phyloP scores from a whole-genome alignment of 108 stramenopile genomes.

The Pseudonitzschia delicatissima region DNA sequence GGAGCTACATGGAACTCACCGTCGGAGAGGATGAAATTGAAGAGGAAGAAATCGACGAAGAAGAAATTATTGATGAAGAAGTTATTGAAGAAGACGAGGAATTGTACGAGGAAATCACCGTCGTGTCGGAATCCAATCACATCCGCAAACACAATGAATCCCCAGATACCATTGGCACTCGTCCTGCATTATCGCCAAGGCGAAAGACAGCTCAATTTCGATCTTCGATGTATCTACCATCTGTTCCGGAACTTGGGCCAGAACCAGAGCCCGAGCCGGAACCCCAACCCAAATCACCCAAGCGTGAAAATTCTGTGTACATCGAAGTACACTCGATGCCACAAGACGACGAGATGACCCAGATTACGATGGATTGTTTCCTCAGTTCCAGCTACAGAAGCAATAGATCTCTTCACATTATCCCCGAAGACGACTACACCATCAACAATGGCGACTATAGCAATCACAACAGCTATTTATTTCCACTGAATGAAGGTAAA shows the following conservation, averaged over 20 bases:
- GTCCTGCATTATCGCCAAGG: too few relatives aligned
- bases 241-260: neutral
- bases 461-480: neutral
- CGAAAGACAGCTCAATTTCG: neutral
- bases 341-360: slow-evolving; percentile 12
- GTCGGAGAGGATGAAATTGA: neutral
- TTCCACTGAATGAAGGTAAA: slow-evolving; percentile 7
- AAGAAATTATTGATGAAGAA: neutral
- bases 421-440: neutral
- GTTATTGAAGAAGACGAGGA: neutral
- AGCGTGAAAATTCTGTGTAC: slow-evolving; percentile 3
- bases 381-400: neutral
- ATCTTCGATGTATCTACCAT: neutral
- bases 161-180: too few relatives aligned
- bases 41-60: neutral
- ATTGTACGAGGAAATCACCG: neutral
- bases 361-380: slow-evolving; percentile 9
- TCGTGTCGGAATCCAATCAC: neutral
- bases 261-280: neutral
- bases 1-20: neutral
- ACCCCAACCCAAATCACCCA: neutral
- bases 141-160: neutral
- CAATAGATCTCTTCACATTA: neutral
- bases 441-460: neutral
- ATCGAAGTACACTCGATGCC: neutral